Base-by-base conservation (phyloP, 192 early-diverging fungal species). In the Jimgerdemannia lactiflua region DNA sequence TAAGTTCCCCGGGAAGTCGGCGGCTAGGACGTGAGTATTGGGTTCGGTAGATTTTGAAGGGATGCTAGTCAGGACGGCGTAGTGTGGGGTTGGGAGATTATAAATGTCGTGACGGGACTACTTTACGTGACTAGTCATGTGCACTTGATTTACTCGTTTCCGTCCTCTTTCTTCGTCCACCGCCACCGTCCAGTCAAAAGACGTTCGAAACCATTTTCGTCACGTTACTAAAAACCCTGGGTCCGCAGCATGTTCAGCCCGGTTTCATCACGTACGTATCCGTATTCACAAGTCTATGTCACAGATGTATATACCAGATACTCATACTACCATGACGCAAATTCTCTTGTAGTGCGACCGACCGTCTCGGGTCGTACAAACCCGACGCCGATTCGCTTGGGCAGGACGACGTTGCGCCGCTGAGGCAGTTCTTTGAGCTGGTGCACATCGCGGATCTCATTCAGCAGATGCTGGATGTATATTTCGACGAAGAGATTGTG, bases 401-500 rank as follows among this genome's bases (percentile, higher is more conserved):
- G 74, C 83, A 75, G 49, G 78, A 77, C 42, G 83, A 84, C 69
- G 87, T 91, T 65, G 89, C 87, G 65, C 92, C 88, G 64, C 80
- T 91, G 42, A 86, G 79, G 74, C 93, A 95, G 70, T 98, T 98
- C 79, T 96, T 98, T 81, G 97, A 96, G 78, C 83, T 99, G 59
- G 92, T 98, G 17, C 97, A 99, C 82, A 86, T 99, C 66, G 92
- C 92, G 19, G 97, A 99, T 84, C 80, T 98, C 69, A 91, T 94
- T 42, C 91, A 95, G 68, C 97, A 99, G 75, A 95, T 99, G 94
- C 77, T 97, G 20, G 93, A 98, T 78, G 91, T 96, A 29, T 98
- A 97, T 78, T 95, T 95, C 85, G 88, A 91, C 18, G 92, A 95
- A 81, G 95, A 95, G 71, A 90, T 99, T 78, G 90, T 93, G 83